A percentile compares a stretch with the other conserved stretches of the same genome.
These are phyloP conservation scores for Lophium mytilinum DNA, from an alignment of 495 filamentous ascomycete species.

Conservation along the genomic window DNA sequence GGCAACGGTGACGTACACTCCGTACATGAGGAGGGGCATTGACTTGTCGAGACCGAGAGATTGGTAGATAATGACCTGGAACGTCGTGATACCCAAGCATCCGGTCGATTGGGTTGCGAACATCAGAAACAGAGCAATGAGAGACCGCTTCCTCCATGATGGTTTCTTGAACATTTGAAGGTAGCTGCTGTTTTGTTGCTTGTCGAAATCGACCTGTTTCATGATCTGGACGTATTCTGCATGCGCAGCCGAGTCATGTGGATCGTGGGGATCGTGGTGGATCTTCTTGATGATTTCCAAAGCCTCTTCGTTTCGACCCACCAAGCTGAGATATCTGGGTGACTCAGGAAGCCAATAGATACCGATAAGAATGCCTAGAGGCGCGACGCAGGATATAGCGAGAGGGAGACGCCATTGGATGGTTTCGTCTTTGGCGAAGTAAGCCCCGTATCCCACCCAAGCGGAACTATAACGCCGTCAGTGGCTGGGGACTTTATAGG, in stretches of 20 bases:
- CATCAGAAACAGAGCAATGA: conserved; percentile 1
- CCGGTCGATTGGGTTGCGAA: background rate
- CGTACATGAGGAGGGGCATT: conserved; percentile 3
- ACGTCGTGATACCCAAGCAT: background rate
- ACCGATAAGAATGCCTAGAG: background rate
- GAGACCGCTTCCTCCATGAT: background rate
- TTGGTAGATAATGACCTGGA: conserved; percentile 1
- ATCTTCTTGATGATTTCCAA: background rate
- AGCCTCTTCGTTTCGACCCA: background rate
- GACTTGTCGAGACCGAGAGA: background rate
- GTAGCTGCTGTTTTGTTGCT: background rate
- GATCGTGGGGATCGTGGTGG: background rate
- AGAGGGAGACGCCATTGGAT: conserved; percentile 1
- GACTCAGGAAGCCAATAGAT: conserved; percentile 4
- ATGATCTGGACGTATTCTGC: conserved; percentile 4
- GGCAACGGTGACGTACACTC: conserved; percentile 2
- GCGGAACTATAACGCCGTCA: too few species aligned
- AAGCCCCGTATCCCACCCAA: conserved; percentile 1
- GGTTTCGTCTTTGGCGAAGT: conserved; percentile 1
- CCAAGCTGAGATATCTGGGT: conserved; percentile 1
- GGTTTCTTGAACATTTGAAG: conserved; percentile 1
- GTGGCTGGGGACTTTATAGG: too few species aligned
- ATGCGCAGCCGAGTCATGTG: background rate
- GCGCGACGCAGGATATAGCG: background rate
- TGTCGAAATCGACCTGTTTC: conserved; percentile 1